These are phyloP conservation scores for Casuarina equisetifolia DNA, from an alignment of 306 rosid species.

Conservation along the genomic window DNA sequence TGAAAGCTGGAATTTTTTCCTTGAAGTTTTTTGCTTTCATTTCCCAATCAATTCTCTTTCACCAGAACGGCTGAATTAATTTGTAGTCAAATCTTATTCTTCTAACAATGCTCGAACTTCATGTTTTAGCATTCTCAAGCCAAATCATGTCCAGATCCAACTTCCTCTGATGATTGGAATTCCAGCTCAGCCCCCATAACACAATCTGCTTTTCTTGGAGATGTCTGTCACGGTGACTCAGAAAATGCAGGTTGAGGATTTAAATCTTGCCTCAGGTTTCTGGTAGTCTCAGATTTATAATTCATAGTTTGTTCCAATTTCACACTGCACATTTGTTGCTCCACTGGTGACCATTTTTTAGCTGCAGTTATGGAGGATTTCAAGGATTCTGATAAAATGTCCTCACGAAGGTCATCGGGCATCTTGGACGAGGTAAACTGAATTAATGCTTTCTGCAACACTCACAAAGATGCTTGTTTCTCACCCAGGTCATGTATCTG, in stretches of 20 bases:
- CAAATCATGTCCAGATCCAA: background rate
- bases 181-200: conserved; percentile 12
- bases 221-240: background rate
- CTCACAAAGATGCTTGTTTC: background rate
- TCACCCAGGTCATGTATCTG: background rate
- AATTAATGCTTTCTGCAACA: background rate
- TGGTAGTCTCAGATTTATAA: background rate
- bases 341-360: conserved; percentile 7
- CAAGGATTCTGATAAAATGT: conserved; percentile 22
- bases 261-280: background rate
- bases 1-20: background rate
- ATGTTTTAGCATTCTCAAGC: background rate
- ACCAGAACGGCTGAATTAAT: background rate
- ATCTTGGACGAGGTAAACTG: conserved; percentile 25
- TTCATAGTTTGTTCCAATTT: background rate
- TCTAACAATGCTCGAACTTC: background rate
- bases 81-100: background rate
- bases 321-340: conserved; percentile 2
- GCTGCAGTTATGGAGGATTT: conserved; percentile 18
- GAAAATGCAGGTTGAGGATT: conserved; percentile 9
- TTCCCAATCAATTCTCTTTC: background rate
- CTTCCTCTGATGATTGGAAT: background rate
- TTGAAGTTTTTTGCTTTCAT: background rate
- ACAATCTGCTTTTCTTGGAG: background rate
- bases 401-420: background rate